These are phyloP conservation scores for Acanthamoeba triangularis DNA, from an alignment of 208 protist species.

Conservation along the genomic window DNA sequence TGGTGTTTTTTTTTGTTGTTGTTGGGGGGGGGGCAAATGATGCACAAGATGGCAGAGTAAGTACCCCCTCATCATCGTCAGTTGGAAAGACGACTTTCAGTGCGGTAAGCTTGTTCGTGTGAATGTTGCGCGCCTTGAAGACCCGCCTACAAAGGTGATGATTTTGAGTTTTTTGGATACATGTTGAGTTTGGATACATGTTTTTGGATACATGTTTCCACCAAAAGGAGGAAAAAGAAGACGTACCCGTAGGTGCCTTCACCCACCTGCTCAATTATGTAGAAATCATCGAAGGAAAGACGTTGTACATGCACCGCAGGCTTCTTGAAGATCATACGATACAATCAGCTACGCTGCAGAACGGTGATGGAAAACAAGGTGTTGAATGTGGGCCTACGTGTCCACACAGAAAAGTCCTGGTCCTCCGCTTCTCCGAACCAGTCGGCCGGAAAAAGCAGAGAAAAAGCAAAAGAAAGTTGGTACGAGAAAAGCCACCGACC, in stretches of 20 bases:
- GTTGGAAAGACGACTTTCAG: conserved; percentile 39
- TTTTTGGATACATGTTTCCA: no score
- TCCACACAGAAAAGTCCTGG: no score
- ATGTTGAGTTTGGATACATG: no score
- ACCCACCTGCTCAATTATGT: conserved; percentile 42
- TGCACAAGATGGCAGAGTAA: neutral
- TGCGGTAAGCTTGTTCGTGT: conserved; percentile 18
- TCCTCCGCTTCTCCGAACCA: no score
- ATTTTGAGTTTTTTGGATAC: no score
- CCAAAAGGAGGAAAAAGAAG: neutral
- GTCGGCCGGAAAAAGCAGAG: no score
- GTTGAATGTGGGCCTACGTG: no score
- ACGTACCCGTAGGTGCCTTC: conserved; percentile 63
- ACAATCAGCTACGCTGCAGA: no score
- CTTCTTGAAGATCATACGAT: neutral
- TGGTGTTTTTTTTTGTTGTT: no score
- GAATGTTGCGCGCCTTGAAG: conserved; percentile 31
- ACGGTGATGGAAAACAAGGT: no score
- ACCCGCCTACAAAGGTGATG: neutral
- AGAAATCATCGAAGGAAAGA: conserved; percentile 7
- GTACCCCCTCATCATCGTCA: conserved; percentile 63
- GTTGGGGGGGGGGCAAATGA: neutral
- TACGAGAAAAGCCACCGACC: no score
- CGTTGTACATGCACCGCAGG: neutral
- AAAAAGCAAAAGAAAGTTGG: no score